These are phyloP conservation scores for Fusarium euwallaceae DNA, from an alignment of 2,329 filamentous ascomycete species.

Conservation along the genomic window DNA sequence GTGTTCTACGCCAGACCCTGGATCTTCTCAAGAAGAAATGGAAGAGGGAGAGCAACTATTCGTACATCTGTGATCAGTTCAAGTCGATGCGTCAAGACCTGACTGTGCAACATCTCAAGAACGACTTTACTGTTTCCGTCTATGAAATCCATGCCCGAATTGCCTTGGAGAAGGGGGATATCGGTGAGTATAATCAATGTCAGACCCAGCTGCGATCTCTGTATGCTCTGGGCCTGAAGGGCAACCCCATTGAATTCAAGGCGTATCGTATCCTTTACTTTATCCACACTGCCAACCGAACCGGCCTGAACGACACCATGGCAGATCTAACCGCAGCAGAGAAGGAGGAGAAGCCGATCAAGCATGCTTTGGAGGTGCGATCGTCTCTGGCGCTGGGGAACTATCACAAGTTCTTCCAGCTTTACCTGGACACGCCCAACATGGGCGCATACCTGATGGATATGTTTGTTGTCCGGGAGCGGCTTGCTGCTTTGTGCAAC, in stretches of 20 bases:
- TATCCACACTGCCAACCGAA: constrained; percentile 98
- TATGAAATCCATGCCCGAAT: constrained; percentile 99
- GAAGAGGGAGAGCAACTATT: constrained; percentile 93
- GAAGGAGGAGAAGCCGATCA: constrained; percentile 85
- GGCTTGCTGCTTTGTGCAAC: constrained; percentile 87
- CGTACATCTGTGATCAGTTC: constrained; percentile 99
- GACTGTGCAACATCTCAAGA: constrained; percentile 97
- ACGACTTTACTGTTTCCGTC: constrained; percentile 94
- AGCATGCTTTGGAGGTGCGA: constrained; percentile 91
- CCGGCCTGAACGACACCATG: constrained; percentile 97
- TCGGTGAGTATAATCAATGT: constrained; percentile 99
- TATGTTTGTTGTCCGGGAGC: constrained; percentile 97
- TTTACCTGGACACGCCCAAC: constrained; percentile 93
- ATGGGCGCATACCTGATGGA: constrained; percentile 99
- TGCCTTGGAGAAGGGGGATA: constrained; percentile 96
- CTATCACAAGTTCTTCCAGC: constrained; percentile 97
- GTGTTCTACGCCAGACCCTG: constrained; percentile 84
- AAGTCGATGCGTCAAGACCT: constrained; percentile 98
- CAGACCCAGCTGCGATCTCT: constrained; percentile 96
- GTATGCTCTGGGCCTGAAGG: constrained; percentile 88
- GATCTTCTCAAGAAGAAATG: constrained; percentile 94
- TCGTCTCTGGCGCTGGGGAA: constrained; percentile 93
- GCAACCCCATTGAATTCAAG: constrained; percentile 95
- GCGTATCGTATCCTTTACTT: constrained; percentile 99
- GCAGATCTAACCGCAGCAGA: constrained; percentile 99